Base-by-base conservation (phyloP, 768 basidiomycete genomes). In the Tulasnella sp. region DNA sequence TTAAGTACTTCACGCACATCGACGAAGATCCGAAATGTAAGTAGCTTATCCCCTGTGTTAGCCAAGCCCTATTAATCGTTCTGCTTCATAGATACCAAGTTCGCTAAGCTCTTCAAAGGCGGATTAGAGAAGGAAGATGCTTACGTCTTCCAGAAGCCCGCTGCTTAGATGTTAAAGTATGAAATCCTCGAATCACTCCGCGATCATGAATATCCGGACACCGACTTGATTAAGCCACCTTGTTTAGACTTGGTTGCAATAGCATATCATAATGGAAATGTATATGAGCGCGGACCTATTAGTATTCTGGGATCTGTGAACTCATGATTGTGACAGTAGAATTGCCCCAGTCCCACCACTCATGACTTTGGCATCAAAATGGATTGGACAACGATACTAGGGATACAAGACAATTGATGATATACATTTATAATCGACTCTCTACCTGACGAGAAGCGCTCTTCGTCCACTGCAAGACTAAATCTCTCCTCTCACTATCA, bases 1-100 rank as follows among this genome's bases (percentile, higher is more conserved):
- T 92, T 74, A 89, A 88, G 79, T 90, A 94, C 77, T 98, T 98
- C 77, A 81, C 80, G 39, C 85, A 87, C 75, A 81, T 90, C 35
- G 88, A 88, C 11, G 84, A 81, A 44, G 93, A 97, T 78, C 84
- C 89, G 16, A 81, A 86, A 32, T 97, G 91, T 90, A 77, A 78
- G 89, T 84, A 47, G 29, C 36, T 4, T 8, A 14, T 3, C 22
- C 9, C 12, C 11, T 29, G 11, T 40, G 22, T 4, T 47, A 6
- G 17, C 19, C 14, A 19, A 9, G 39, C 17, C 40, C n/a, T 7
- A 41, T n/a, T 47, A 7, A 32, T 29, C 22, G 26, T 40, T 12
- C 32, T 44, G 19, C 40, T 1, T n/a, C 22, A 47, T 36, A 70
- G 69, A 70, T 19, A 70, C 69, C 22, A 70, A 70, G 69, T 44